phyloP scores from a whole-genome alignment of 768 basidiomycete genomes.

The Amanita phalloides region DNA sequence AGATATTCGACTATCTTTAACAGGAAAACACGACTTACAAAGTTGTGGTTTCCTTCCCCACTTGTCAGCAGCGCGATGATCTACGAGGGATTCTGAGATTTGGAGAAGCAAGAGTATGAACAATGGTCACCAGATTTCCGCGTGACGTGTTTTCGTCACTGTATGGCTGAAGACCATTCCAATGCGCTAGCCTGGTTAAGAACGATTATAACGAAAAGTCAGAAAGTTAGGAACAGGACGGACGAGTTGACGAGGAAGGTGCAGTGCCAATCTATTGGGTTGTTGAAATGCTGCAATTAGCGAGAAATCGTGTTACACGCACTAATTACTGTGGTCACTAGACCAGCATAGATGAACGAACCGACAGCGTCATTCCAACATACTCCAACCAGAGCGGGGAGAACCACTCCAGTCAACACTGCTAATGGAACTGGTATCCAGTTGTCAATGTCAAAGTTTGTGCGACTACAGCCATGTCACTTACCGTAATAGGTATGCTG shows the following conservation, averaged over 20 bases:
- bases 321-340: conserved; percentile 54
- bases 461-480: not conserved
- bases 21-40: conserved; percentile 29
- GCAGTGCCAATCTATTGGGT: conserved; percentile 40
- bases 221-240: conserved; percentile 12
- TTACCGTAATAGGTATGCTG: conserved; percentile 63
- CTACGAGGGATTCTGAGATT: conserved; percentile 21
- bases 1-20: not conserved
- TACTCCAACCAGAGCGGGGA: conserved; percentile 45
- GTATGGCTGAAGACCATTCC: conserved; percentile 73
- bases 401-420: conserved; percentile 43
- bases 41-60: conserved; percentile 76
- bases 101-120: not conserved
- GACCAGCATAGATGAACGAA: conserved; percentile 60
- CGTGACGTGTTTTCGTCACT: conserved; percentile 72
- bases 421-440: conserved; percentile 42
- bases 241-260: conserved; percentile 67
- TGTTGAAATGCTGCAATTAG: not conserved
- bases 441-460: not conserved
- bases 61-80: conserved; percentile 57
- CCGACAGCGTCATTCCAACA: conserved; percentile 58
- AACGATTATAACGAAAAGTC: not conserved
- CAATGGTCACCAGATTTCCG: conserved; percentile 49
- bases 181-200: conserved; percentile 53
- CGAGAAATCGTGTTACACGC: conserved; percentile 14